Base-by-base conservation (phyloP, 148 eudicot genomes). In the Euryodendron excelsum region DNA sequence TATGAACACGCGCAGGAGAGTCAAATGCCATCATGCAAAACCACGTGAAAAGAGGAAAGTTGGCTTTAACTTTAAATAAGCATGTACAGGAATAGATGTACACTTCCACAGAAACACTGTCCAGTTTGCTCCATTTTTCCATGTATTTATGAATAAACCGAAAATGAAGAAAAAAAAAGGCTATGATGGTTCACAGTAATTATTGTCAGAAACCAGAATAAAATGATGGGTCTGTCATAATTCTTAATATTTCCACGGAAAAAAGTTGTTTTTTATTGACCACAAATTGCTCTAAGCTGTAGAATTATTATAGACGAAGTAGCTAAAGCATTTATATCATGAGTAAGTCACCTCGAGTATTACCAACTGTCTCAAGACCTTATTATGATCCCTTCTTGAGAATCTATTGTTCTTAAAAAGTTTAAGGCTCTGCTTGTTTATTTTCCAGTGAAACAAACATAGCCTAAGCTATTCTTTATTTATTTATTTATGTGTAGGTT, bases 41-140 rank as follows among this genome's bases (percentile, higher is more conserved):
- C 53, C 78, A 81, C 75, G 82, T 84, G 87, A 66, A 79, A 75
- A 78, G 82, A 72, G 80, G 63, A 78, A 78, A 81, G 78, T 31
- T 20, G 18, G 25, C 68, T 79, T 53, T 20, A 60, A 64, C 82
- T 75, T 80, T 80, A 74, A 60, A 56, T 56, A 68, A 59, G 78
- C 69, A 76, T 74, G 69, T 65, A 65, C 67, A 41, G 9, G 45
- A 41, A 41, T 41, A 41, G 45, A 41, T 41, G 45, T 41, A 9
- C 5, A 41, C 45, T 41, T 41, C 5, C 8, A 41, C 80, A 69
- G 73, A 53, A 34, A 69, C n/a, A 53, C 5, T 41, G 5, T 23
- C 55, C 52, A 55, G 74, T 68, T 58, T 37, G 80, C 68, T 70
- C 72, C 18, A 28, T 27, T 75, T 41, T 80, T 41, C 60, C 65